Base-by-base conservation (phyloP, 305 asterid species). In the Fraxinus sp. region DNA sequence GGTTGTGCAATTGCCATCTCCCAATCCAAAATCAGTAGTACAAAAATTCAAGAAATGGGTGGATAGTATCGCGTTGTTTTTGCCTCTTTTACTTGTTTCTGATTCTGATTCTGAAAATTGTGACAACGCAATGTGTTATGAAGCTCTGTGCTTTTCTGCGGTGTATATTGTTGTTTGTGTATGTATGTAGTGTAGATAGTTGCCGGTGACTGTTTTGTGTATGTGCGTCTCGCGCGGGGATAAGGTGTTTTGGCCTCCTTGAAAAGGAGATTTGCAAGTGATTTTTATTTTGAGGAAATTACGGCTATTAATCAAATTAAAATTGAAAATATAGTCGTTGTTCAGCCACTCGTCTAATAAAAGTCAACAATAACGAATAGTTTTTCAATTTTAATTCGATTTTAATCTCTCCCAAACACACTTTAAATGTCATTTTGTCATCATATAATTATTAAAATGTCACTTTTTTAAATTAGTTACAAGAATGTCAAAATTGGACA, bases 1-100 rank as follows among this genome's bases (percentile, higher is more conserved):
- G 11, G 88, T 39, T 84, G 84, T 30, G 87, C 86, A 76, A 76
- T 82, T 44, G 90, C 85, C 90, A 85, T 88, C 46, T 14, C 66
- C 71, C 13, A 62, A 24, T 62, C 13, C 71, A 5, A 9, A 70
- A 70, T 13, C 10, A 13, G 18, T 9, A 8, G 16, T n/a, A 5
- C 35, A 66, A 66, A 8, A 68, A 68, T 13, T 70, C 9, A 28
- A 68, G 36, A 70, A 13, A 30, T 70, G 20, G 39, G 39, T 14
- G 75, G 75, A 70, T 70, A 11, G 30, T 9, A 62, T 28, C n/a
- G 1, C 33, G 35, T 64, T 64, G 30, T 6, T 68, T 28, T 1
- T 30, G 41, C 75, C 33, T 64, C 18, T 26, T 26, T 64, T 11
- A 49, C 36, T 64, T 22, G 16, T 32, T 32, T 32, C 35, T 28